Conservation (phyloP, 805 yeast species). For the Wilhelminamyces savonicus region DNA sequence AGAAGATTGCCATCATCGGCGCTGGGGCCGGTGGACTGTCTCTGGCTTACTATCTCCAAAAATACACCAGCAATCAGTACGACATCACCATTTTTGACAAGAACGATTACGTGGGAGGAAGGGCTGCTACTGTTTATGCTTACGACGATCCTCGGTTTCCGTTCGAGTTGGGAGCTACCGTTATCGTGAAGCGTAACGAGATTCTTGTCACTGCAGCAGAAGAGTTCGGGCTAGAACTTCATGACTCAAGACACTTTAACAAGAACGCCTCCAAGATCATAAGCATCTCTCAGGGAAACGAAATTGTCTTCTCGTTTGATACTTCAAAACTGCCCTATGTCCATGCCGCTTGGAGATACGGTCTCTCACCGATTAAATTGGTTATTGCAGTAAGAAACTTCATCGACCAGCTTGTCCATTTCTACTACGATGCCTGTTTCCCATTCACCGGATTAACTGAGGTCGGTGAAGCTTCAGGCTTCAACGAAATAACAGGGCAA, state of each 20-base stretch:
- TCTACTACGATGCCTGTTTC: conserved; percentile 21
- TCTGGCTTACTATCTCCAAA: conserved; percentile 41
- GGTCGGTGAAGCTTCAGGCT: conserved; percentile 13
- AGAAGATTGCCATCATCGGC: conserved; percentile 37
- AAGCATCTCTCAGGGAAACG: no score
- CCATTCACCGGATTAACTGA: conserved; percentile 28
- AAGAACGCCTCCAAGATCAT: no score
- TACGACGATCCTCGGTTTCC: conserved; percentile 9
- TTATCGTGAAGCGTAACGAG: conserved; percentile 35
- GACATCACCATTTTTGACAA: conserved; percentile 39
- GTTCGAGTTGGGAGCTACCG: conserved; percentile 41
- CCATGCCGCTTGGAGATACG: conserved; percentile 23
- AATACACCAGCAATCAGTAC: conserved; percentile 22
- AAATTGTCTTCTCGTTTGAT: no score
- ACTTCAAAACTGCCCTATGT: no score
- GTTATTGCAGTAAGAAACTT: conserved; percentile 8
- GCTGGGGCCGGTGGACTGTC: conserved; percentile 50
- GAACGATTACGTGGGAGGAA: conserved; percentile 37
- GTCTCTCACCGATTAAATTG: conserved; percentile 18
- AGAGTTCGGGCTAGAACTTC: conserved; percentile 23
- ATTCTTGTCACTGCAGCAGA: conserved; percentile 32
- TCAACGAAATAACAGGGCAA: conserved; percentile 13
- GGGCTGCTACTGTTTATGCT: conserved; percentile 28
- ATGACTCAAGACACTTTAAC: no score
- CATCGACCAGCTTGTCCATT: conserved; percentile 20